Percentiles rank a stretch among this genome's conserved stretches.
phyloP scores from a whole-genome alignment of 768 basidiomycete species.

The Xerocomellus amylosporus region DNA sequence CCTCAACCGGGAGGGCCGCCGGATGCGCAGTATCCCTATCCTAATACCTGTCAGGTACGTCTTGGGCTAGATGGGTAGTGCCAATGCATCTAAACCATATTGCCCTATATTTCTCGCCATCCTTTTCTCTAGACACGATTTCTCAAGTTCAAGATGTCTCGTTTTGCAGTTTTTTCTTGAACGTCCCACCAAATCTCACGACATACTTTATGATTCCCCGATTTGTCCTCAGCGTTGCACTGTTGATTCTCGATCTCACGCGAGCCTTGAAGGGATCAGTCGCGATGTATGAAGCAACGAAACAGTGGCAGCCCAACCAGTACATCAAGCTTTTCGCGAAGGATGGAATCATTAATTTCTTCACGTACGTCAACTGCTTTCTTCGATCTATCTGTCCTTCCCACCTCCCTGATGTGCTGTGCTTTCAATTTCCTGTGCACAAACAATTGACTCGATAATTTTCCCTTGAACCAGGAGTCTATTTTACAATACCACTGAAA shows the following conservation, averaged over 20 bases:
- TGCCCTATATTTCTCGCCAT: too few species aligned
- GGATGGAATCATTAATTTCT: not conserved
- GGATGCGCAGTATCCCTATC: conserved; percentile 23
- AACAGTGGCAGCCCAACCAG: not conserved
- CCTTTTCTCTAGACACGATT: too few species aligned
- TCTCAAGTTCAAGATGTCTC: not conserved
- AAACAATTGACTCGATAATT: not conserved
- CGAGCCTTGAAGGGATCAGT: not conserved
- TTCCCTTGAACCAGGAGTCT: not conserved
- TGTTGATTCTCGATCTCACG: not conserved
- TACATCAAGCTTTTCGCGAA: not conserved
- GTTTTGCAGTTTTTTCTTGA: not conserved
- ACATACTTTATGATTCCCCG: not conserved
- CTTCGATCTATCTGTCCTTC: not conserved
- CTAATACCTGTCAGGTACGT: too few species aligned
- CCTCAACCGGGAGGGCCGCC: conserved; percentile 29
- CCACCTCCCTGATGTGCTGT: not conserved
- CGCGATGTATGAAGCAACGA: not conserved
- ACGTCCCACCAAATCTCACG: not conserved
- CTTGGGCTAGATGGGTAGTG: too few species aligned
- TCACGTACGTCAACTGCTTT: not conserved
- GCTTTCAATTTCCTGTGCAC: not conserved
- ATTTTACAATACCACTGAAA: not conserved
- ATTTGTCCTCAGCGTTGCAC: not conserved
- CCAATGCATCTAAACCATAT: too few species aligned